Conservation (phyloP, 2,329 filamentous ascomycete species). For the Lachnellula hyalina region DNA sequence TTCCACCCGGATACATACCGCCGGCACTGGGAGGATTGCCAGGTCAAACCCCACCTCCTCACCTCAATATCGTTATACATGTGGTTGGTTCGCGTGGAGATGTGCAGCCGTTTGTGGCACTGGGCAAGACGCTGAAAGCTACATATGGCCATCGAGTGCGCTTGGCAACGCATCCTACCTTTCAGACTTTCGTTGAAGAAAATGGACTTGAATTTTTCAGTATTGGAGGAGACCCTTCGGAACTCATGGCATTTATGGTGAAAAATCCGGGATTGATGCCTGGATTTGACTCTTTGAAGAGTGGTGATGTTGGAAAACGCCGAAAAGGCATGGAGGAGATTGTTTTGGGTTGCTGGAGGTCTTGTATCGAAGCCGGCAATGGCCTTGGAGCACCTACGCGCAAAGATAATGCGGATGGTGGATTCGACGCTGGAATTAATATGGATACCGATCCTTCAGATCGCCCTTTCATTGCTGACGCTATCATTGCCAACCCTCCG, state of each 20-base stretch:
- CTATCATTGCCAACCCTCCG: conserved; percentile 73
- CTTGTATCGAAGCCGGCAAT: conserved; percentile 74
- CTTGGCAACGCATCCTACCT: conserved; percentile 66
- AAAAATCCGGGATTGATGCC: conserved; percentile 85
- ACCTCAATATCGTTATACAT: conserved; percentile 67
- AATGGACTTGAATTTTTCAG: conserved; percentile 70
- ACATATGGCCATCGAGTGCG: conserved; percentile 67
- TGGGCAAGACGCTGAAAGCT: conserved; percentile 60
- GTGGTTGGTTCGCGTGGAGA: conserved; percentile 71
- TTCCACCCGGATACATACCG: conserved; percentile 66
- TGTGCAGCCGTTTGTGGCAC: conserved; percentile 69
- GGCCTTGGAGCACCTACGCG: conserved; percentile 37
- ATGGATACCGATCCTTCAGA: conserved; percentile 30
- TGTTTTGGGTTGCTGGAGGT: conserved; percentile 79
- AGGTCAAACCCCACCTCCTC: conserved; percentile 51
- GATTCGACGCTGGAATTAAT: conserved; percentile 29
- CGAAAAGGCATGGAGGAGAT: conserved; percentile 73
- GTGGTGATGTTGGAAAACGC: conserved; percentile 70
- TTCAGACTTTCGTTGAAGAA: conserved; percentile 62
- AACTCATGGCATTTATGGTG: conserved; percentile 86
- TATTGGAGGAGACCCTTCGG: conserved; percentile 70
- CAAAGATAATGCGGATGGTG: conserved; percentile 22
- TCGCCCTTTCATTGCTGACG: conserved; percentile 74
- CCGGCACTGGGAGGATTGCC: conserved; percentile 63
- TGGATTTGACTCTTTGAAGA: conserved; percentile 68